Evolutionary conservation across 1,139 yeast genomes (phyloP), one percentile per base, ranked within the genome.

Genomic region (Blastobotrys indianensis): DNA sequence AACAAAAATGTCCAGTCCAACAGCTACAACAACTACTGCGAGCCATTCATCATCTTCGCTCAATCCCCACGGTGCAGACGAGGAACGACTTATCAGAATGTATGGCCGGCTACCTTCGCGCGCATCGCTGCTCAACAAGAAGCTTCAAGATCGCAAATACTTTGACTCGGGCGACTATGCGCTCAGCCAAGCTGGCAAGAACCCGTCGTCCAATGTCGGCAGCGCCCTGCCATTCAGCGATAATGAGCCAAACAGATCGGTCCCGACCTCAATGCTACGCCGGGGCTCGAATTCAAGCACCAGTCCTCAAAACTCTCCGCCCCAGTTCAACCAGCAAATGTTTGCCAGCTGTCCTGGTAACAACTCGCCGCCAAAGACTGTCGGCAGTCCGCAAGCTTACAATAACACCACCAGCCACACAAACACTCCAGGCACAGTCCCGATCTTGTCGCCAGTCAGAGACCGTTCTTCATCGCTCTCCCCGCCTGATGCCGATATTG

Each of bases 101-200:
- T 88, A 90, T 64, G 97, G 97, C 25, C 83, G 82, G 61, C 71
- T 90, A 49, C 98, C 98, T 37, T 77, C 92, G 36, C 82, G 84
- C 46, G 84, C 85, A 49, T 96, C 90, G 56, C 73, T 92, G 32
- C 73, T 92, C 50, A 76, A 85, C 49, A 79, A 84, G 55, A 87
- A 86, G 65, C 61, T 70, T 20, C 64, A 60, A 64, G 97, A 92
- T 57, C 81, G 96, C 60, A 88, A 88, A 68, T 92, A 84, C 67
- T 92, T 92, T 61, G 98, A 92, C 61, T 85, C 95, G 51, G 98
- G 98, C 23, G 98, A 92, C 67, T 92, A 92, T 63, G 97, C 97
- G 20, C 77, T 92, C 78, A 86, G 85, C 54, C 83, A 88, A 58
- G 85, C 80, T 5, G 79, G 78, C 46, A 55, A 52, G 39, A 52